Evolutionary conservation across 441 rosid genomes (phyloP).

Genomic region (Pelargonium citronellum): DNA sequence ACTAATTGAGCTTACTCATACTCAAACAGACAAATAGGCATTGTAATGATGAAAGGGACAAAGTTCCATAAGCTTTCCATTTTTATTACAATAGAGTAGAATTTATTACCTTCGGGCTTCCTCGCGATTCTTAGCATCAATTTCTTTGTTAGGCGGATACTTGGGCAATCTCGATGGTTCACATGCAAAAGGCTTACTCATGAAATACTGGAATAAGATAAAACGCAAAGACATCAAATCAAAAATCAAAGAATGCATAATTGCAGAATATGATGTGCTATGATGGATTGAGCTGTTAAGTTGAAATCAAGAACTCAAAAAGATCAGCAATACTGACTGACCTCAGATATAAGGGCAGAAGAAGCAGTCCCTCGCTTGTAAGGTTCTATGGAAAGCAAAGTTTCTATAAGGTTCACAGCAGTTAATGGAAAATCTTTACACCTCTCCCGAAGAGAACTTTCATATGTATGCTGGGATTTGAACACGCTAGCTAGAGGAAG

Average conservation of each 20-base stretch:
- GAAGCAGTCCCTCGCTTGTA: conserved; percentile 62
- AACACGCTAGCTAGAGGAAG: conserved; percentile 56
- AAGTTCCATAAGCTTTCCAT: not conserved
- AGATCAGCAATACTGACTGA: conserved; percentile 12
- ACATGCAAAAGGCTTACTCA: conserved; percentile 60
- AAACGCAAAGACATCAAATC: not conserved
- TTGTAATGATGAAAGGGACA: no score
- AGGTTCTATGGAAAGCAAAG: conserved; percentile 77
- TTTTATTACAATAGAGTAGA: not conserved
- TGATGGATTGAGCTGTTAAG: conserved; percentile 18
- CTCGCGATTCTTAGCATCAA: conserved; percentile 76
- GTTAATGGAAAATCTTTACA: conserved; percentile 51
- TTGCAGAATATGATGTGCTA: not conserved
- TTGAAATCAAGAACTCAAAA: not conserved
- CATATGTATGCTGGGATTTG: conserved; percentile 55
- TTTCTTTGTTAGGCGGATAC: conserved; percentile 87
- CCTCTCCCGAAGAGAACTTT: conserved; percentile 45
- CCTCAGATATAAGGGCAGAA: conserved; percentile 68
- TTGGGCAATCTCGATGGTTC: conserved; percentile 84
- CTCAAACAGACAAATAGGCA: no score
- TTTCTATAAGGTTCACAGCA: conserved; percentile 64
- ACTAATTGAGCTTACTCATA: no score
- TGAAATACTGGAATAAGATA: conserved; percentile 52
- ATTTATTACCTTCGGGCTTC: conserved; percentile 53
- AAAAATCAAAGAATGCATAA: not conserved